phyloP scores from a whole-genome alignment of 1,139 yeast species.

The Candida albicans region DNA sequence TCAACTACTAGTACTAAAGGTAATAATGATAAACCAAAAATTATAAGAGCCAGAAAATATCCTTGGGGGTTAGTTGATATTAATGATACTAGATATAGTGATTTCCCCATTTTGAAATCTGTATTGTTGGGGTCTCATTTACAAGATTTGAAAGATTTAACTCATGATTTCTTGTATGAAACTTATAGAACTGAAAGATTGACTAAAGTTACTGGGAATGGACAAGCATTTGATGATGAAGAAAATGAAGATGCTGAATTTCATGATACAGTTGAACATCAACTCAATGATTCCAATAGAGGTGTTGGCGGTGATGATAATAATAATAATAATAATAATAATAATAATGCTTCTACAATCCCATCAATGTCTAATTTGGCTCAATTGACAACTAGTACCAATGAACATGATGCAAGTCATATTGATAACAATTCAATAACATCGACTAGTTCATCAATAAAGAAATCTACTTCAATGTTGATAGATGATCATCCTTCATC shows the following conservation, averaged over 20 bases:
- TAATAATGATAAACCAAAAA: constrained; percentile 24
- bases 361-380: constrained; percentile 69
- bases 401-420: constrained; percentile 7
- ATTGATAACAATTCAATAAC: constrained; percentile 23
- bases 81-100: constrained; percentile 80
- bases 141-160: constrained; percentile 88
- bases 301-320: background rate
- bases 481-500: constrained; percentile 33
- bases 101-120: constrained; percentile 78
- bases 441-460: constrained; percentile 24
- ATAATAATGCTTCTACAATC: constrained; percentile 28
- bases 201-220: constrained; percentile 43
- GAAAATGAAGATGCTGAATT: constrained; percentile 21
- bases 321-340: constrained; percentile 4
- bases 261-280: constrained; percentile 33
- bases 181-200: constrained; percentile 89
- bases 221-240: constrained; percentile 24
- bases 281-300: constrained; percentile 1
- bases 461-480: constrained; percentile 37
- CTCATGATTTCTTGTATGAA: constrained; percentile 90
- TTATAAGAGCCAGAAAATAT: constrained; percentile 78
- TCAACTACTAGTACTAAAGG: constrained; percentile 59
- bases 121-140: constrained; percentile 89
- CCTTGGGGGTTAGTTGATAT: constrained; percentile 93
- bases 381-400: constrained; percentile 41